phyloP scores from a whole-genome alignment of 2,329 filamentous ascomycete species.

The Fusarium guadeloupense region DNA sequence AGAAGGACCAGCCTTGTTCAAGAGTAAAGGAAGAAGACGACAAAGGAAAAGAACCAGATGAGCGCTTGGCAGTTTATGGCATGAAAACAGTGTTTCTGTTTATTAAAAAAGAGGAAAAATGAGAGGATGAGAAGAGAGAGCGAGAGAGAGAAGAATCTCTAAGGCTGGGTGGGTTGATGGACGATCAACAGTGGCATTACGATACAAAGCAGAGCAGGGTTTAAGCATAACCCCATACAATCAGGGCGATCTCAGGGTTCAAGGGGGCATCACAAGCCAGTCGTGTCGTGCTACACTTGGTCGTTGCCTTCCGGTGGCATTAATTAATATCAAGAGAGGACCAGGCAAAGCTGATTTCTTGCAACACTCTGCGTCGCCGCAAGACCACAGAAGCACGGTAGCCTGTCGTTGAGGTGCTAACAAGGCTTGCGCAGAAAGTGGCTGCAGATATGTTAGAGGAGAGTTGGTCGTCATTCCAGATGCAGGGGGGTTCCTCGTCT shows the following conservation, averaged over 20 bases:
- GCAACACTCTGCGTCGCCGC: conserved; percentile 17
- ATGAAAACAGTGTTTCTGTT: conserved; percentile 19
- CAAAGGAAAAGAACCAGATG: conserved; percentile 16
- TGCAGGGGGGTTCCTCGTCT: conserved; percentile 27
- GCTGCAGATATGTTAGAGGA: conserved; percentile 23
- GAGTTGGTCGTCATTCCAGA: not conserved
- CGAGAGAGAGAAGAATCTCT: too few relatives aligned
- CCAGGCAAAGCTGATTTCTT: conserved; percentile 1
- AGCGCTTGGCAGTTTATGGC: conserved; percentile 31
- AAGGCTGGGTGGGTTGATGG: conserved; percentile 33
- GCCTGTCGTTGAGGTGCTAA: conserved; percentile 23
- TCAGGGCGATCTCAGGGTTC: conserved; percentile 25
- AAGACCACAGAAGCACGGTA: not conserved
- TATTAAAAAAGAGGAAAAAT: conserved; percentile 19
- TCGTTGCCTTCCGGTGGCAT: not conserved
- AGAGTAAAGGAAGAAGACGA: conserved; percentile 32
- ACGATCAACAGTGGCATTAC: conserved; percentile 31
- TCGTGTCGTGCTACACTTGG: not conserved
- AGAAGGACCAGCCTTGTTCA: conserved; percentile 41
- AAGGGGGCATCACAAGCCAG: conserved; percentile 25
- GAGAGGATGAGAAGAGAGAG: conserved; percentile 27
- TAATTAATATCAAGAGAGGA: not conserved
- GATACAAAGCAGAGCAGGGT: conserved; percentile 23
- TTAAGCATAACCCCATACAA: conserved; percentile 5
- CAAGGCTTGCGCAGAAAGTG: conserved; percentile 11